phyloP scores from a whole-genome alignment of 352 stramenopile genomes.

The Achlya hypogyna region DNA sequence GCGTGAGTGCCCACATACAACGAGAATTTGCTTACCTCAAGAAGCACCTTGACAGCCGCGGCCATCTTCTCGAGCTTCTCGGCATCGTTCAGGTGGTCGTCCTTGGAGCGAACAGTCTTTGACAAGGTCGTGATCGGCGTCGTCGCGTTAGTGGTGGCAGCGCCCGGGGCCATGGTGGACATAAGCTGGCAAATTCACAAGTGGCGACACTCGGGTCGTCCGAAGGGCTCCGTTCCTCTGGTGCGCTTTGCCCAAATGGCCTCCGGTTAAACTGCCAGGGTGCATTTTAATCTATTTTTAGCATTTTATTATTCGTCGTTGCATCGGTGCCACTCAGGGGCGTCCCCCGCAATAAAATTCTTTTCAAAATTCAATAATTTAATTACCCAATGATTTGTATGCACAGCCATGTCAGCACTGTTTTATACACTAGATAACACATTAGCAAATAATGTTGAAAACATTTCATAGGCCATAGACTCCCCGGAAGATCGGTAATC shows the following conservation, averaged over 20 bases:
- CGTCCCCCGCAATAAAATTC: too few species aligned
- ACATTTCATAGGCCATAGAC: too few species aligned
- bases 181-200: neutral
- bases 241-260: too few species aligned
- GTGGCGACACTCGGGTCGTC: neutral
- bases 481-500: too few species aligned
- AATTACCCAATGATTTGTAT: too few species aligned
- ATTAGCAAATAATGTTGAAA: too few species aligned
- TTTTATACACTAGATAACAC: too few species aligned
- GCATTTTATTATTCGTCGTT: neutral
- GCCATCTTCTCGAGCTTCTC: slow-evolving; percentile 89
- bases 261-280: neutral
- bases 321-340: too few species aligned
- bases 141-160: neutral
- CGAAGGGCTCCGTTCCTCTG: neutral
- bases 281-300: neutral
- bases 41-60: slow-evolving; percentile 85
- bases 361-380: too few species aligned
- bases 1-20: neutral
- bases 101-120: slow-evolving; percentile 7
- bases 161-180: slow-evolving; percentile 10
- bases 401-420: too few species aligned
- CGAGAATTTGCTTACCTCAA: slow-evolving; percentile 60
- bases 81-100: slow-evolving; percentile 66
- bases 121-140: neutral